Evolutionary conservation across 2,329 filamentous ascomycete species (phyloP), one percentile per base, ranked within the genome.

Genomic region (Xylariaceae sp.): DNA sequence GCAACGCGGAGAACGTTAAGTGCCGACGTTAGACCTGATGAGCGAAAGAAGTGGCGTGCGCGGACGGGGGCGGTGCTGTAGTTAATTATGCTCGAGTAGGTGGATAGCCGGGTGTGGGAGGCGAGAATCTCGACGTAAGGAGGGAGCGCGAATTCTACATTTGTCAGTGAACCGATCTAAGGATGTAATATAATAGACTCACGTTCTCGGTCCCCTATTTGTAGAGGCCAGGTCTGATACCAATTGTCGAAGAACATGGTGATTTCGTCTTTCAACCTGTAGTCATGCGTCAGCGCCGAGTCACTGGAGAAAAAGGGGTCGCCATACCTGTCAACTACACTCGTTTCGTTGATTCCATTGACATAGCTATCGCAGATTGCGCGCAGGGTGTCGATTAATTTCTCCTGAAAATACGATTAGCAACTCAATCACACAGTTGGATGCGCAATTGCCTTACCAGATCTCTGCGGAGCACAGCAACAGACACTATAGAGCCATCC

Each of bases 51-150:
- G 37, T 86, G 83, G 23, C 88, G 87, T 0, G 89, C 87, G 69
- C 88, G 85, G 1, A 85, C 75, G 0, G 87, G 86, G 0, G 87
- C 87, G 0, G 86, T 89, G 1, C 86, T 85, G 61, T 90, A 87
- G 65, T 90, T 90, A 68, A 90, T 88, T 9, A 90, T 86, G 60
- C 84, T 86, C 57, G 85, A 84, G 69, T 90, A 90, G 11, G 87
- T 88, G n/a, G 88, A 90, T 1, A 90, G 76, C 30, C 86, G 82
- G 1, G 88, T 90, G 65, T 90, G 88, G 0, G 83, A 88, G 45
- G 89, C 85, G 2, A 90, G 77, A 55, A 90, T 90, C 60, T 90
- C 87, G 30, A 90, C 87, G 62, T 90, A 90, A 0, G 88, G 87
- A 0, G 88, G 88, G 0, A 90, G 78, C 1, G 77, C 78, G 13